phyloP scores from a whole-genome alignment of 73 alveolate species.

The Diophrys sp. region DNA sequence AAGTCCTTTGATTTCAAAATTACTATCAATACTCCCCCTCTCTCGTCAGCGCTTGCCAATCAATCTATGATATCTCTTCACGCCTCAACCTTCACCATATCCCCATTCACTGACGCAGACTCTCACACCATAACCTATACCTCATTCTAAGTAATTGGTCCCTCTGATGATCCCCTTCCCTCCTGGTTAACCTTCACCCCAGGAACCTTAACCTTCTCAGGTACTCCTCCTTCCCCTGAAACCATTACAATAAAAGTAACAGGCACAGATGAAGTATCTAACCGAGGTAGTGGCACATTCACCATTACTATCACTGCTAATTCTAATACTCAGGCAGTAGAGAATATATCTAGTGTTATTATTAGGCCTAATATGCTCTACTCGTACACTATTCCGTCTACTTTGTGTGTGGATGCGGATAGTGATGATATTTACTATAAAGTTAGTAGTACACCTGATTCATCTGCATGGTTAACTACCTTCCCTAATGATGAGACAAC shows the following conservation, averaged over 20 bases:
- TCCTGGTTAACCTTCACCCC: slow-evolving; percentile 9
- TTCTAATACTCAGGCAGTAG: not conserved
- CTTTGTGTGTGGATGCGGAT: not conserved
- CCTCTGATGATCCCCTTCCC: slow-evolving; percentile 1
- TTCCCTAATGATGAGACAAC: not conserved
- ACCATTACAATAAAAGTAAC: not conserved
- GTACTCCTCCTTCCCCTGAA: slow-evolving; percentile 9
- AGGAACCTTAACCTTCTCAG: not conserved
- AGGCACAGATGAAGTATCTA: slow-evolving; percentile 5
- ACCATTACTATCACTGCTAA: not conserved
- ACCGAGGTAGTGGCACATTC: not conserved
- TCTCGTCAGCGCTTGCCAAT: not conserved
- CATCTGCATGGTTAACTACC: not conserved
- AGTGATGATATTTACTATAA: not conserved
- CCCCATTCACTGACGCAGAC: slow-evolving; percentile 31
- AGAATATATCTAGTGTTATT: not conserved
- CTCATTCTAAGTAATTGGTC: not conserved
- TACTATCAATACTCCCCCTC: not conserved
- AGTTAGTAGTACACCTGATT: slow-evolving; percentile 1
- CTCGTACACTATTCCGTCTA: not conserved
- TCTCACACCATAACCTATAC: slow-evolving; percentile 14
- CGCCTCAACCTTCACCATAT: not conserved
- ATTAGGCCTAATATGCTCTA: not conserved
- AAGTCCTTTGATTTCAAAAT: not conserved
- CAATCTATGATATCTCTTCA: not conserved